These are phyloP conservation scores for Diaporthe capsici DNA, from an alignment of 2,329 filamentous ascomycete species.

Conservation along the genomic window DNA sequence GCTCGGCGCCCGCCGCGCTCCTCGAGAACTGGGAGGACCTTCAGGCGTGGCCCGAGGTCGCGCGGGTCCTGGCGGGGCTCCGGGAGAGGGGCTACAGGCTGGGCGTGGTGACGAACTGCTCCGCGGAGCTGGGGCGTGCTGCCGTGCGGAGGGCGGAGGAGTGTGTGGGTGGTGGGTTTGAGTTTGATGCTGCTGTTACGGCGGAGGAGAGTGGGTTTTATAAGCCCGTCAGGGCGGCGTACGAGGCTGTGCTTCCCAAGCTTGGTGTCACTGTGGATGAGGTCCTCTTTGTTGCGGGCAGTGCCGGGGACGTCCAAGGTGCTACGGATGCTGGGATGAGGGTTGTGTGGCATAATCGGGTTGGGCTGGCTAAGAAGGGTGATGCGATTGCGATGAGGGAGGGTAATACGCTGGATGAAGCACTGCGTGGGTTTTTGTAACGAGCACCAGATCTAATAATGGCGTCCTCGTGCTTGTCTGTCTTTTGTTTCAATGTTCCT, in stretches of 20 bases:
- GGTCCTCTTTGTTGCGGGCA: conserved; percentile 56
- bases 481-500: neutral
- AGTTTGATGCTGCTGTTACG: conserved; percentile 53
- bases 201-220: conserved; percentile 58
- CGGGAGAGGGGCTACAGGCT: conserved; percentile 49
- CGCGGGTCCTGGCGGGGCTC: conserved; percentile 41
- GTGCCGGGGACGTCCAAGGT: conserved; percentile 56
- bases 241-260: conserved; percentile 48
- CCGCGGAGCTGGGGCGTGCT: conserved; percentile 48
- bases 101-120: conserved; percentile 57
- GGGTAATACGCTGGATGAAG: conserved; percentile 45
- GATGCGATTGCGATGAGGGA: conserved; percentile 46
- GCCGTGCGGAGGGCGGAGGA: conserved; percentile 43
- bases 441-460: no score
- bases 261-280: conserved; percentile 48
- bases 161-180: conserved; percentile 31
- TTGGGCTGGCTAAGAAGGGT: conserved; percentile 48
- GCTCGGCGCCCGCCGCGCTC: conserved; percentile 48
- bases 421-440: conserved; percentile 42
- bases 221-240: conserved; percentile 53
- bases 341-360: conserved; percentile 56
- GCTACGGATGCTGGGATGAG: conserved; percentile 55
- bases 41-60: conserved; percentile 41
- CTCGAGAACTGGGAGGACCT: conserved; percentile 49
- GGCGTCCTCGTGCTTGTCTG: neutral